phyloP scores from a whole-genome alignment of 345 rosid species.

The Crucihimalaya himalaica region DNA sequence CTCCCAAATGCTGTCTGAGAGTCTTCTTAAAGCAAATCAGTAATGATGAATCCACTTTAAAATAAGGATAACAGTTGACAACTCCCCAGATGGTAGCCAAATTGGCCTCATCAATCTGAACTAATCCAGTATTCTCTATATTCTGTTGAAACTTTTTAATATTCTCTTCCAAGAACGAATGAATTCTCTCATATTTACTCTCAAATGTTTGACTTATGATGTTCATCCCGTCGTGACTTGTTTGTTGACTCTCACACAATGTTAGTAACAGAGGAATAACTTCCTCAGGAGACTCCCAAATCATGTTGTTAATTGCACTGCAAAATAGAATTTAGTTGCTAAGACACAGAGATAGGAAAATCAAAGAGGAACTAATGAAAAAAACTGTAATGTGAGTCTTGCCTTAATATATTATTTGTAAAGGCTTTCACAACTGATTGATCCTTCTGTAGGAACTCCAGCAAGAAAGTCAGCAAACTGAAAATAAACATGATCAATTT shows the following conservation, averaged over 20 bases:
- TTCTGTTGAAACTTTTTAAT: conserved; percentile 42
- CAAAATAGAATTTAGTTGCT: conserved; percentile 37
- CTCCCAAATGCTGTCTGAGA: conserved; percentile 50
- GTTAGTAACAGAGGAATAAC: conserved; percentile 56
- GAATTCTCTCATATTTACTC: conserved; percentile 47
- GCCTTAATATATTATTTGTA: conserved; percentile 65
- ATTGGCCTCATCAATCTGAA: conserved; percentile 42
- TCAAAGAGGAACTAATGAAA: conserved; percentile 12
- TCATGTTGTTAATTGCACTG: conserved; percentile 72
- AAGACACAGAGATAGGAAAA: conserved; percentile 9
- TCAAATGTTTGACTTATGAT: conserved; percentile 47
- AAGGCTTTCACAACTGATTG: conserved; percentile 47
- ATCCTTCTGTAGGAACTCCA: conserved; percentile 62
- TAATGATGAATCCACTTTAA: conserved; percentile 45
- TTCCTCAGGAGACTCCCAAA: conserved; percentile 58
- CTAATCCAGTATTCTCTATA: conserved; percentile 38
- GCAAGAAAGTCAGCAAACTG: conserved; percentile 68
- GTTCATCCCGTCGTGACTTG: conserved; percentile 23
- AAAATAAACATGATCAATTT: conserved; percentile 37
- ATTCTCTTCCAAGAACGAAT: conserved; percentile 45
- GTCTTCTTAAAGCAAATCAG: conserved; percentile 57
- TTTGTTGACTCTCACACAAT: conserved; percentile 63
- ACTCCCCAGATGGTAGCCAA: conserved; percentile 76
- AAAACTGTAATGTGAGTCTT: conserved; percentile 25
- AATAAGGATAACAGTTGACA: conserved; percentile 63